Percentiles rank a stretch among this genome's conserved stretches.
phyloP scores from a whole-genome alignment of 805 yeast genomes.

The Clavispora carvajalis region DNA sequence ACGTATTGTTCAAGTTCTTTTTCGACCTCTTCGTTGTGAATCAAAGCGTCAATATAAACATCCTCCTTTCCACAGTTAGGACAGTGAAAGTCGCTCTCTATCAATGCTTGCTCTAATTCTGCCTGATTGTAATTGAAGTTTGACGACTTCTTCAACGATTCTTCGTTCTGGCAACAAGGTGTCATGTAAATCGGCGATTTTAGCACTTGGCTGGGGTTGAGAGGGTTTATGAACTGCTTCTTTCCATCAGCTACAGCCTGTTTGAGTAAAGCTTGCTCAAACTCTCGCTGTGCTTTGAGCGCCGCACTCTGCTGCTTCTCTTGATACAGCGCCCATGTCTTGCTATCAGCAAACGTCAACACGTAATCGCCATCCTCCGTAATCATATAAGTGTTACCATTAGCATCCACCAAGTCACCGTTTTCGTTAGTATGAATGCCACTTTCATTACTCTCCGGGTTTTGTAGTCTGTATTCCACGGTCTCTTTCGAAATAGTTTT shows the following conservation, averaged over 20 bases:
- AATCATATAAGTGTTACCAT: conserved; percentile 64
- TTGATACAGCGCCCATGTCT: conserved; percentile 85
- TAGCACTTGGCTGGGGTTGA: conserved; percentile 45
- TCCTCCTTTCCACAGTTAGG: conserved; percentile 80
- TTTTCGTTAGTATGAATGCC: conserved; percentile 34
- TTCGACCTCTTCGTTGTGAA: conserved; percentile 55
- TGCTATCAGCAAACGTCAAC: conserved; percentile 89
- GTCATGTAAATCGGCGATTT: conserved; percentile 67
- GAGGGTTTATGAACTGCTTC: conserved; percentile 60
- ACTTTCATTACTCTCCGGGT: conserved; percentile 20
- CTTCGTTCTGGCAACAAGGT: conserved; percentile 65
- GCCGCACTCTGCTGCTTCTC: conserved; percentile 53
- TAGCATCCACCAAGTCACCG: conserved; percentile 40
- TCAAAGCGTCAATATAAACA: conserved; percentile 66
- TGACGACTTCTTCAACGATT: conserved; percentile 52
- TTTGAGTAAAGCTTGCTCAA: conserved; percentile 34
- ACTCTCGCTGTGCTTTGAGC: conserved; percentile 48
- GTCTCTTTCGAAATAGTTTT: conserved; percentile 80
- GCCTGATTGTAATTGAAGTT: conserved; percentile 35
- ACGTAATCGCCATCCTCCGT: conserved; percentile 95
- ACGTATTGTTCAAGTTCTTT: conserved; percentile 49
- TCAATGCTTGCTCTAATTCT: conserved; percentile 41
- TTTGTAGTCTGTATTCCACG: conserved; percentile 45
- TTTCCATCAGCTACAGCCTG: conserved; percentile 26
- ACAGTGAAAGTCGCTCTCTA: conserved; percentile 84